Conservation (phyloP, 2,329 filamentous ascomycete genomes). For the Penicillium vulpinum region DNA sequence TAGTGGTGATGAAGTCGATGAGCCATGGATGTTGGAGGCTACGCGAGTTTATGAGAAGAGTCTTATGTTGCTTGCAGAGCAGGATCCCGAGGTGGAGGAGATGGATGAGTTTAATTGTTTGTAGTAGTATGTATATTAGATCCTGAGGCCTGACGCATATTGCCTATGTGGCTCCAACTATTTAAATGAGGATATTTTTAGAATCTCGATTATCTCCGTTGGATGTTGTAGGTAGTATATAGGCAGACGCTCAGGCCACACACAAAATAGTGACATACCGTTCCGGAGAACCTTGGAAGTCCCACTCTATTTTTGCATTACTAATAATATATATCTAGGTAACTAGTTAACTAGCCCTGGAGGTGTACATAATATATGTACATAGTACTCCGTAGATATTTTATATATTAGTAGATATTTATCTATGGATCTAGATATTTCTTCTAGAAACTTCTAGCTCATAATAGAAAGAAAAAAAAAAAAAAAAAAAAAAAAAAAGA, state of each 20-base stretch:
- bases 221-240: no score
- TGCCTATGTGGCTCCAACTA: background rate
- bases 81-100: slow-evolving; percentile 13
- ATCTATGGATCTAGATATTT: background rate
- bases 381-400: background rate
- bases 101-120: slow-evolving; percentile 21
- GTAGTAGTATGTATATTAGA: background rate
- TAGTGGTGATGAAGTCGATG: slow-evolving; percentile 48
- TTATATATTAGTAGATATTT: background rate
- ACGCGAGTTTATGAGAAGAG: slow-evolving; percentile 78
- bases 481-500: background rate
- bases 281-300: background rate
- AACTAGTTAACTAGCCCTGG: no score
- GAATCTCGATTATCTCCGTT: background rate
- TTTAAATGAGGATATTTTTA: slow-evolving; percentile 2
- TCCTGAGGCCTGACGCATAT: background rate
- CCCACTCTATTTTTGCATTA: background rate
- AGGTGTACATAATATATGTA: no score
- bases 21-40: slow-evolving; percentile 64
- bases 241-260: slow-evolving; percentile 6
- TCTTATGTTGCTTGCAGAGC: slow-evolving; percentile 69
- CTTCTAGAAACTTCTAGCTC: slow-evolving; percentile 10
- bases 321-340: no score
- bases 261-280: background rate
- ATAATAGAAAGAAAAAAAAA: background rate